These are phyloP conservation scores for Phytophthora brassicae DNA, from an alignment of 352 stramenopile species.

Conservation along the genomic window DNA sequence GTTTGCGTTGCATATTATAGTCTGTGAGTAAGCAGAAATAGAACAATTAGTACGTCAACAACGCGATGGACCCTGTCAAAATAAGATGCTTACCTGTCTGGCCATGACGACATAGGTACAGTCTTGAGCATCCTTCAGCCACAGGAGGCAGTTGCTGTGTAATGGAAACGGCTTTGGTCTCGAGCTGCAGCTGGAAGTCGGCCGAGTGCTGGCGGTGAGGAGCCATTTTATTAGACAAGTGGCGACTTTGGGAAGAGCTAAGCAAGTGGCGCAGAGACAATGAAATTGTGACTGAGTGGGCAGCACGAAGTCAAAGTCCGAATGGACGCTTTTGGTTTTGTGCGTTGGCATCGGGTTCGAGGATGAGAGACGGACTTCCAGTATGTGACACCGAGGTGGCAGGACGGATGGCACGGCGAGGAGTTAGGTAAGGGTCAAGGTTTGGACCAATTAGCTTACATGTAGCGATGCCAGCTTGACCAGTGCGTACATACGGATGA, in stretches of 20 bases:
- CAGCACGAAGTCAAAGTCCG: slow-evolving; percentile 23
- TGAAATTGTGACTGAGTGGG: slow-evolving; percentile 11
- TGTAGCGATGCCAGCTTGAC: slow-evolving; percentile 1
- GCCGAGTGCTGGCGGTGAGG: slow-evolving; percentile 23
- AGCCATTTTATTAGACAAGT: slow-evolving; percentile 23
- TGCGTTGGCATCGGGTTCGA: slow-evolving; percentile 22
- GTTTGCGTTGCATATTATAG: slow-evolving; percentile 69
- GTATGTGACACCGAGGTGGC: slow-evolving; percentile 27
- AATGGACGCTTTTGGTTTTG: too few relatives aligned
- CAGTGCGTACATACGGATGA: too few relatives aligned
- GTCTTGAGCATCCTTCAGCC: slow-evolving; percentile 45
- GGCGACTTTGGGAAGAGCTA: slow-evolving; percentile 18
- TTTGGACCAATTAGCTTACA: slow-evolving; percentile 8
- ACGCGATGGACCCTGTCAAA: too few relatives aligned
- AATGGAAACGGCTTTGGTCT: slow-evolving; percentile 27
- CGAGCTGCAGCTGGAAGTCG: slow-evolving; percentile 30
- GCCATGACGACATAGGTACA: slow-evolving; percentile 80
- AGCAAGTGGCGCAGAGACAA: neutral
- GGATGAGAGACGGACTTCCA: slow-evolving; percentile 25
- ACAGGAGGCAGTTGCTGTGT: slow-evolving; percentile 62
- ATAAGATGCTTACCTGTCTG: slow-evolving; percentile 50
- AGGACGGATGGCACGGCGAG: slow-evolving; percentile 6
- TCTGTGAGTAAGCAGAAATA: slow-evolving; percentile 28
- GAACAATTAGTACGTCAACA: slow-evolving; percentile 10
- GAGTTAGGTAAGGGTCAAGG: neutral